A percentile compares a stretch with the other conserved stretches of the same genome.
These are phyloP conservation scores for Pyrenophora graminea DNA, from an alignment of 2,329 filamentous ascomycete genomes.

Conservation along the genomic window DNA sequence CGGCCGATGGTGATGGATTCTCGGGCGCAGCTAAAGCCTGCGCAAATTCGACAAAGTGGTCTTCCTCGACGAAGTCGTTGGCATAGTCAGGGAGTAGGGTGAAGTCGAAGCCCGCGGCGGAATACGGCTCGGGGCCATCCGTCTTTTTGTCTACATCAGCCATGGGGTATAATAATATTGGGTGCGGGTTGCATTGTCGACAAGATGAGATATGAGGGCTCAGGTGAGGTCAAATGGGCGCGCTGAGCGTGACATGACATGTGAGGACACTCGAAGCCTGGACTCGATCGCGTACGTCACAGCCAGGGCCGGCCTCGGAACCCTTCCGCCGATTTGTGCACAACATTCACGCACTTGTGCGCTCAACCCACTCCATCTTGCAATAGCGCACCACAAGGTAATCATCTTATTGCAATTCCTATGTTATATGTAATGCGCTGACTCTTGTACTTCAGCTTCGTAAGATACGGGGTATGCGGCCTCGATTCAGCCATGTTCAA, in stretches of 20 bases:
- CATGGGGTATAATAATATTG: constrained; percentile 32
- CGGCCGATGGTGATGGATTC: constrained; percentile 62
- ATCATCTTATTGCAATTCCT: too few relatives aligned
- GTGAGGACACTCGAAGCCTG: constrained; percentile 11
- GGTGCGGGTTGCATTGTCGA: constrained; percentile 24
- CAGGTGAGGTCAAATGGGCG: constrained; percentile 2
- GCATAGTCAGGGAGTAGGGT: constrained; percentile 76
- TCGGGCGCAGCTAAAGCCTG: constrained; percentile 83
- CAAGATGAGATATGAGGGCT: neutral
- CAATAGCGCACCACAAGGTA: too few relatives aligned
- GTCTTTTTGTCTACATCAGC: constrained; percentile 52
- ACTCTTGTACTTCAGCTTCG: neutral
- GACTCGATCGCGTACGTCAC: constrained; percentile 13
- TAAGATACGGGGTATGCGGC: constrained; percentile 23
- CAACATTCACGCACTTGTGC: neutral
- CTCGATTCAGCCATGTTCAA: constrained; percentile 15
- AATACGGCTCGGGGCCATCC: constrained; percentile 64
- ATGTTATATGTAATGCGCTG: too few relatives aligned
- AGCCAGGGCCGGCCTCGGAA: constrained; percentile 1
- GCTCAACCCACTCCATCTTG: neutral
- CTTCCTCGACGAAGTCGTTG: constrained; percentile 73
- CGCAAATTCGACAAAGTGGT: constrained; percentile 77
- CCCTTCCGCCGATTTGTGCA: constrained; percentile 5
- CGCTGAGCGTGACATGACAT: constrained; percentile 2
- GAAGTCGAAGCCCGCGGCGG: constrained; percentile 68